Conservation (phyloP, 2,329 filamentous ascomycete species). For the Thyridium curvatum region DNA sequence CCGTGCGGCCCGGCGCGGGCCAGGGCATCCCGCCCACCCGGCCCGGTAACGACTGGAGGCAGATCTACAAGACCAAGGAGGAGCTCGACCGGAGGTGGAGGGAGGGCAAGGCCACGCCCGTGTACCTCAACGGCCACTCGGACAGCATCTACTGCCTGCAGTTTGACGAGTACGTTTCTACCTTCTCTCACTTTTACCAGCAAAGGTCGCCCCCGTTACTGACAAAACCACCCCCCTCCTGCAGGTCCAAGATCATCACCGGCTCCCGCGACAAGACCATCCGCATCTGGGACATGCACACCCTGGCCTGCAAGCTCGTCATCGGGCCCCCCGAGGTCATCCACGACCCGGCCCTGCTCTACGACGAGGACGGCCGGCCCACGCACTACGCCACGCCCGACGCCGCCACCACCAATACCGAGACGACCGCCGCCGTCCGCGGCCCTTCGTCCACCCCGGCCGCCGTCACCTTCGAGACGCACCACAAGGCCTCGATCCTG, state of each 20-base stretch:
- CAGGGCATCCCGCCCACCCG: constrained; percentile 48
- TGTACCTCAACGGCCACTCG: constrained; percentile 87
- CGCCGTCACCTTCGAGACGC: constrained; percentile 50
- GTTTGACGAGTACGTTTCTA: constrained; percentile 78
- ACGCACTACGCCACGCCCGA: constrained; percentile 50
- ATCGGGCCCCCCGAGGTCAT: constrained; percentile 72
- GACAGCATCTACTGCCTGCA: constrained; percentile 98
- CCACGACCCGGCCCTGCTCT: constrained; percentile 42
- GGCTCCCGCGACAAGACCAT: constrained; percentile 94
- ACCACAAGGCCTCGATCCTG: constrained; percentile 88
- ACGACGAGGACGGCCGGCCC: constrained; percentile 42
- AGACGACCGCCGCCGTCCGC: constrained; percentile 20
- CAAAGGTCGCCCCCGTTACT: background rate
- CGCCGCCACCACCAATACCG: constrained; percentile 7
- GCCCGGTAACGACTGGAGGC: constrained; percentile 74
- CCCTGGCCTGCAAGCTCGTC: constrained; percentile 75
- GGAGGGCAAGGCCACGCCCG: constrained; percentile 67
- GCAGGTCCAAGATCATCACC: constrained; percentile 86
- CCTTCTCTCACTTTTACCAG: background rate
- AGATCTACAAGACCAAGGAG: constrained; percentile 72
- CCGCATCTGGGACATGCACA: constrained; percentile 91
- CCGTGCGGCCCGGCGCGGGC: constrained; percentile 46
- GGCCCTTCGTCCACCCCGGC: constrained; percentile 41
- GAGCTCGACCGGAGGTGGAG: constrained; percentile 77
- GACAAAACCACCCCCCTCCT: background rate